A percentile compares a stretch with the other conserved stretches of the same genome.
Evolutionary conservation across 352 stramenopile genomes (phyloP).

Genomic region (Halophytophthora polymorphica): DNA sequence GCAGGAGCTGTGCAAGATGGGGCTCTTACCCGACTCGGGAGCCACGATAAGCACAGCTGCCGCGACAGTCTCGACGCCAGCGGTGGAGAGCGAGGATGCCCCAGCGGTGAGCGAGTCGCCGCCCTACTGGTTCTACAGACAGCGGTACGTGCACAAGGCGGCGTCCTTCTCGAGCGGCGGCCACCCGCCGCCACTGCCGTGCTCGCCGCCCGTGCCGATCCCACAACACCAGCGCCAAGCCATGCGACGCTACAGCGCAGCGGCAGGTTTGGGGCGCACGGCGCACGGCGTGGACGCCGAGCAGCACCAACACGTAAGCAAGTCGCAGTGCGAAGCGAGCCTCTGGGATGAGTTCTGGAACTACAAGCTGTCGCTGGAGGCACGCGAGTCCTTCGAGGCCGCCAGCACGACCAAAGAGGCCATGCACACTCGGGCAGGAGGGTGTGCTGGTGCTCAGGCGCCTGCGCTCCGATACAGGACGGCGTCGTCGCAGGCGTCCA

Average conservation of each 20-base stretch:
- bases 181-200: conserved; percentile 19
- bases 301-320: conserved; percentile 12
- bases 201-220: conserved; percentile 55
- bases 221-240: conserved; percentile 25
- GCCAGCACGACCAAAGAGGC: conserved; percentile 10
- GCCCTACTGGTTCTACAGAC: conserved; percentile 20
- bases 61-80: background rate
- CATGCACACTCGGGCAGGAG: background rate
- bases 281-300: conserved; percentile 11
- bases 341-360: conserved; percentile 72
- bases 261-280: conserved; percentile 8
- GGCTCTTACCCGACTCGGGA: conserved; percentile 3
- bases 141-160: conserved; percentile 19
- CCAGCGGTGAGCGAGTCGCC: background rate
- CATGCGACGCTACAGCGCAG: conserved; percentile 31
- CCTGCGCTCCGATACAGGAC: conserved; percentile 17
- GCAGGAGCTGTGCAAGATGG: conserved; percentile 24
- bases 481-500: conserved; percentile 31
- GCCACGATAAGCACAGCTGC: conserved; percentile 1
- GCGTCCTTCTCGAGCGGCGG: conserved; percentile 30
- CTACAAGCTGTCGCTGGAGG: conserved; percentile 69
- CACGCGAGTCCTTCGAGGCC: conserved; percentile 57
- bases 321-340: conserved; percentile 43
- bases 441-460: conserved; percentile 7
- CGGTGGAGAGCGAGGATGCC: conserved; percentile 13